Percentiles rank a stretch among this genome's conserved stretches.
Evolutionary conservation across 2,329 filamentous ascomycete species (phyloP).

Genomic region (Ustilaginoidea virens): DNA sequence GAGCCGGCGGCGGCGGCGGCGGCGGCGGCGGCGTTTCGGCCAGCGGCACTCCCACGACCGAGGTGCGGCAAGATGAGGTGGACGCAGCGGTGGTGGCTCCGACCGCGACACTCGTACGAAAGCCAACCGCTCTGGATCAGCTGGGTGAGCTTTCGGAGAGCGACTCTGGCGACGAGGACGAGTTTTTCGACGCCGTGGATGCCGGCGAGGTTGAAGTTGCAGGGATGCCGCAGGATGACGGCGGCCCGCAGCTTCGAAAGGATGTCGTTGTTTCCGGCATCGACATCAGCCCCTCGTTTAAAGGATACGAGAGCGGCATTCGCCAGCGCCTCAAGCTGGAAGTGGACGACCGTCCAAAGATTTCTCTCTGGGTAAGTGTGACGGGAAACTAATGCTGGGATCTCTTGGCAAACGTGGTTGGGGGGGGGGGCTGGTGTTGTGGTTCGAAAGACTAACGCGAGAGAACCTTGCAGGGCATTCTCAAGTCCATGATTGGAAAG

Average conservation of each 20-base stretch:
- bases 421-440: too few relatives aligned
- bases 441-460: not conserved
- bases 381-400: not conserved
- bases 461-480: constrained; percentile 59
- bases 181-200: constrained; percentile 96
- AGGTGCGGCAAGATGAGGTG: constrained; percentile 16
- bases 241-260: constrained; percentile 20
- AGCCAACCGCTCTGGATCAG: constrained; percentile 52
- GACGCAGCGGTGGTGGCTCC: constrained; percentile 23
- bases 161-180: constrained; percentile 69
- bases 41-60: constrained; percentile 15
- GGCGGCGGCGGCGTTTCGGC: constrained; percentile 18
- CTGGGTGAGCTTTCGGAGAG: constrained; percentile 65
- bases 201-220: constrained; percentile 77
- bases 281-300: constrained; percentile 65
- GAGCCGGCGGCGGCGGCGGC: constrained; percentile 17
- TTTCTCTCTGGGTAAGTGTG: constrained; percentile 77
- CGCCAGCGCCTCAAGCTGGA: constrained; percentile 73
- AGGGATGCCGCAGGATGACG: constrained; percentile 41
- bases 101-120: constrained; percentile 28
- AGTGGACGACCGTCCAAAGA: constrained; percentile 80
- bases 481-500: constrained; percentile 99
- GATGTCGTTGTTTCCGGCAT: constrained; percentile 25
- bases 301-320: constrained; percentile 81
- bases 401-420: not conserved